These are phyloP conservation scores for Alternaria sp. DNA, from an alignment of 2,329 filamentous ascomycete genomes.

Conservation along the genomic window DNA sequence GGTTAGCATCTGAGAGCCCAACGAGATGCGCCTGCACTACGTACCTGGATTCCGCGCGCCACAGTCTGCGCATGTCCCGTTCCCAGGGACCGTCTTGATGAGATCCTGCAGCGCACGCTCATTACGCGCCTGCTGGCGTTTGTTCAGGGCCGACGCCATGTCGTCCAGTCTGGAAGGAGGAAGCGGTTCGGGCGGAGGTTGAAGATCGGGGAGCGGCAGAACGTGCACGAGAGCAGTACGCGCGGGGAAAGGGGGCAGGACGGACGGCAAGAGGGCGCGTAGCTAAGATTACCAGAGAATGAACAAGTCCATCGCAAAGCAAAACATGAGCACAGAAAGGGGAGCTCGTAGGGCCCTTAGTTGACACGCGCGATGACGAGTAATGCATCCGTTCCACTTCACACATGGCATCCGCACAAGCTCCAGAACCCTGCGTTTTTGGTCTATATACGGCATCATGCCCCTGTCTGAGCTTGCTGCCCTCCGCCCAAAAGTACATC, in stretches of 20 bases:
- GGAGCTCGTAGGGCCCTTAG: conserved; percentile 21
- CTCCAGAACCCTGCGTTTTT: conserved; percentile 24
- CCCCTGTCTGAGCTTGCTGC: conserved; percentile 18
- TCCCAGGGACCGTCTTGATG: conserved; percentile 82
- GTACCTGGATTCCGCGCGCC: conserved; percentile 87
- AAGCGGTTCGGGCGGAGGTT: conserved; percentile 25
- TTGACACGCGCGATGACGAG: conserved; percentile 27
- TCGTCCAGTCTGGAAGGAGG: conserved; percentile 22
- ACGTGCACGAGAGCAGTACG: conserved; percentile 26
- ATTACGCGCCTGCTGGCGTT: conserved; percentile 97
- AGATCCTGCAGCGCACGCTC: conserved; percentile 91
- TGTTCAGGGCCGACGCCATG: conserved; percentile 82
- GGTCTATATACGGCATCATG: conserved; percentile 17
- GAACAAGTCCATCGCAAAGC: conserved; percentile 23
- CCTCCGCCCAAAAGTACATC: conserved; percentile 1
- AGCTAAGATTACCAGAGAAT: conserved; percentile 11
- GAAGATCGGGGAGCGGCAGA: conserved; percentile 26
- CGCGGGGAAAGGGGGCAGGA: conserved; percentile 18
- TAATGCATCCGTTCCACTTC: conserved; percentile 24
- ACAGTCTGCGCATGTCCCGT: conserved; percentile 94
- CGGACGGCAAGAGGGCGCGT: conserved; percentile 18
- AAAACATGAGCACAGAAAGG: conserved; percentile 21
- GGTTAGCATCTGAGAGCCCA: conserved; percentile 35
- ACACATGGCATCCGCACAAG: conserved; percentile 28
- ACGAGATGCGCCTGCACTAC: conserved; percentile 39